These are phyloP conservation scores for Ogataea ganodermae DNA, from an alignment of 805 yeast genomes.

Conservation along the genomic window DNA sequence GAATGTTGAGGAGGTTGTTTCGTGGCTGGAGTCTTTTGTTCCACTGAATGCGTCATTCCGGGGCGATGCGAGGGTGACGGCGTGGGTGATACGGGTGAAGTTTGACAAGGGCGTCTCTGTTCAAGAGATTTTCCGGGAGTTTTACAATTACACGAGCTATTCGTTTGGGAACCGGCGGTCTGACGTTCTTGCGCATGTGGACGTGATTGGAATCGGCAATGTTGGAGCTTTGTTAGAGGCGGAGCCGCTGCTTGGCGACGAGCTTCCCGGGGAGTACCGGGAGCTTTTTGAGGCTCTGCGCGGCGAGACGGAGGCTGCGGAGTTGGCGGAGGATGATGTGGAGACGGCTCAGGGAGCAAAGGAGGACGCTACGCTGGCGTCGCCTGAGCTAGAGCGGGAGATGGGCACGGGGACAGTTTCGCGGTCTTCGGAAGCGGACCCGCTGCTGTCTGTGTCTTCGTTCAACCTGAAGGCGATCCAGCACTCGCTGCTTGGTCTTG, in stretches of 20 bases:
- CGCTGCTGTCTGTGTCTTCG: slow-evolving; percentile 71
- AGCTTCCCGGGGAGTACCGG: slow-evolving; percentile 29
- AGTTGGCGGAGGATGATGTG: no score
- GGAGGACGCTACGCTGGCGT: no score
- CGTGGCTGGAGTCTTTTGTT: slow-evolving; percentile 30
- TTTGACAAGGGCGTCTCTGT: slow-evolving; percentile 26
- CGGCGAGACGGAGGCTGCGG: neutral
- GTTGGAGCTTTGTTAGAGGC: slow-evolving; percentile 39
- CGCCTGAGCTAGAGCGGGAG: no score
- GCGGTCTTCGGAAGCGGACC: slow-evolving; percentile 16
- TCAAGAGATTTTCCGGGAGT: slow-evolving; percentile 18
- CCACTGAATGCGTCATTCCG: slow-evolving; percentile 20
- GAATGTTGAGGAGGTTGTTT: slow-evolving; percentile 22
- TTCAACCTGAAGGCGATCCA: slow-evolving; percentile 78
- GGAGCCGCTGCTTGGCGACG: slow-evolving; percentile 27
- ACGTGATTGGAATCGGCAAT: slow-evolving; percentile 47
- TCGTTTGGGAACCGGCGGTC: slow-evolving; percentile 30
- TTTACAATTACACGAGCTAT: slow-evolving; percentile 19
- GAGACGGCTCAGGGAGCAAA: no score
- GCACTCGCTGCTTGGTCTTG: slow-evolving; percentile 63
- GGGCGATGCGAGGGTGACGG: slow-evolving; percentile 32
- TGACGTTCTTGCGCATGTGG: slow-evolving; percentile 44
- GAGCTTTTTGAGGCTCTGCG: slow-evolving; percentile 23
- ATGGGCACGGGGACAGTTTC: no score
- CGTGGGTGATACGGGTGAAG: slow-evolving; percentile 32